Conservation (phyloP, 1,284 basidiomycete species). For the Tremellales sp. region DNA sequence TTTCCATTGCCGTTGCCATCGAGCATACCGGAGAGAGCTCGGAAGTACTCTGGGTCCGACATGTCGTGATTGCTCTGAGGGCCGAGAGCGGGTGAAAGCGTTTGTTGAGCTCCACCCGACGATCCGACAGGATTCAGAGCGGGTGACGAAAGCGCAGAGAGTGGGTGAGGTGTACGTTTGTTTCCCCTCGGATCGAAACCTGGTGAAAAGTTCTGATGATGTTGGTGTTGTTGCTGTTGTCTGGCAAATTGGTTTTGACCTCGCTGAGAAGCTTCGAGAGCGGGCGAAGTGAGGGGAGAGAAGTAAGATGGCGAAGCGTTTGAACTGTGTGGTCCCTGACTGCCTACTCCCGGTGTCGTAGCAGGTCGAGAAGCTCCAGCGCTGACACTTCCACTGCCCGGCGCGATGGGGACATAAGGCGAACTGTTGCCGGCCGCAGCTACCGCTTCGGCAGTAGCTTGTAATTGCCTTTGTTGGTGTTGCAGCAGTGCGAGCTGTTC, state of each 20-base stretch:
- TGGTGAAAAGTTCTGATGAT: conserved; percentile 16
- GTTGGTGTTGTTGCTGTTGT: conserved; percentile 19
- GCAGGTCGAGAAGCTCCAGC: conserved; percentile 15
- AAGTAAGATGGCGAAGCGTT: conserved; percentile 50
- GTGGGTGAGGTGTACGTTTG: conserved; percentile 28
- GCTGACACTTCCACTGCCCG: conserved; percentile 7
- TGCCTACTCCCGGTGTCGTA: conserved; percentile 19
- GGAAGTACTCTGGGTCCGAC: conserved; percentile 39
- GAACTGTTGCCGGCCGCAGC: conserved; percentile 23
- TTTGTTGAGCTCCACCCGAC: conserved; percentile 44
- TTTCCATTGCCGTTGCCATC: conserved; percentile 11
- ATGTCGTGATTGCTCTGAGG: conserved; percentile 33
- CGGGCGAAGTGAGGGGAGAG: conserved; percentile 58
- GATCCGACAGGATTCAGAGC: conserved; percentile 42
- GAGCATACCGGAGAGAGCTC: conserved; percentile 33
- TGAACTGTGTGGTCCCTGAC: conserved; percentile 5
- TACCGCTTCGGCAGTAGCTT: conserved; percentile 40
- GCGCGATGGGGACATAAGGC: conserved; percentile 19
- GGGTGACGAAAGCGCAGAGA: conserved; percentile 38
- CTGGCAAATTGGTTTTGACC: conserved; percentile 14
- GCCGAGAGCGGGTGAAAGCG: conserved; percentile 40
- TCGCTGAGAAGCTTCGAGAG: conserved; percentile 52
- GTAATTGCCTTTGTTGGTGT: conserved; percentile 39
- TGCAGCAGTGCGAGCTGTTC: conserved; percentile 40
- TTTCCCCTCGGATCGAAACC: conserved; percentile 10